Evolutionary conservation across 2,329 filamentous ascomycete genomes (phyloP).

Genomic region (Arthrobotrys musiformis): DNA sequence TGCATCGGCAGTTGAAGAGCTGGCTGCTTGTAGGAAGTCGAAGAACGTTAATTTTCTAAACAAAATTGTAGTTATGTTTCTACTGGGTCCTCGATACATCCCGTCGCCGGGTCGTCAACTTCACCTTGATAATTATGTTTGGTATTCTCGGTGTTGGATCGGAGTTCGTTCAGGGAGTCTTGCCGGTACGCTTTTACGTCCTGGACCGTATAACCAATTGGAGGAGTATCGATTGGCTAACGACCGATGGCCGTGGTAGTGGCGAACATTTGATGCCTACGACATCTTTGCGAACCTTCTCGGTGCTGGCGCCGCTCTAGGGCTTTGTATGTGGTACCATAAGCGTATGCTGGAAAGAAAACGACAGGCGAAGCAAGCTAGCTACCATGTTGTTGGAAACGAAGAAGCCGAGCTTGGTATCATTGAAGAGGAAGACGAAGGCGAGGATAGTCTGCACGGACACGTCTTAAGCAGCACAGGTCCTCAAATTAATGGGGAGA

Average conservation of each 20-base stretch:
- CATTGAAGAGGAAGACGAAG: conserved; percentile 56
- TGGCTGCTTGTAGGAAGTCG: background rate
- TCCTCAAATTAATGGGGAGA: conserved; percentile 52
- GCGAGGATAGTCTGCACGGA: conserved; percentile 31
- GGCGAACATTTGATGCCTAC: conserved; percentile 75
- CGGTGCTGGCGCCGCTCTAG: conserved; percentile 78
- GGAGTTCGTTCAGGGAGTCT: conserved; percentile 78
- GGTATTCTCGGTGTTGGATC: conserved; percentile 71
- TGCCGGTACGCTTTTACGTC: conserved; percentile 64
- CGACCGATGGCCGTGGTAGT: conserved; percentile 61
- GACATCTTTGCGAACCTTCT: conserved; percentile 89
- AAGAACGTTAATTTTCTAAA: background rate
- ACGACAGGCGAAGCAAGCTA: conserved; percentile 56
- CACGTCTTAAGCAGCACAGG: conserved; percentile 48
- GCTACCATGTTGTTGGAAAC: conserved; percentile 57
- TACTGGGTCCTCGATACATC: conserved; percentile 78
- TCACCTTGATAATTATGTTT: conserved; percentile 77
- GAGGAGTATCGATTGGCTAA: background rate
- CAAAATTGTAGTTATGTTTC: conserved; percentile 41
- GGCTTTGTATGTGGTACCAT: conserved; percentile 89
- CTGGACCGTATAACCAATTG: background rate
- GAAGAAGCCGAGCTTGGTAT: conserved; percentile 56
- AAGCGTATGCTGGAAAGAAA: conserved; percentile 92
- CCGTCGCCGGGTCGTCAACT: conserved; percentile 82
- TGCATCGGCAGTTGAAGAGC: background rate